Evolutionary conservation across 2,329 filamentous ascomycete genomes (phyloP), one percentile per base, ranked within the genome.

Genomic region (Saccharata proteae): DNA sequence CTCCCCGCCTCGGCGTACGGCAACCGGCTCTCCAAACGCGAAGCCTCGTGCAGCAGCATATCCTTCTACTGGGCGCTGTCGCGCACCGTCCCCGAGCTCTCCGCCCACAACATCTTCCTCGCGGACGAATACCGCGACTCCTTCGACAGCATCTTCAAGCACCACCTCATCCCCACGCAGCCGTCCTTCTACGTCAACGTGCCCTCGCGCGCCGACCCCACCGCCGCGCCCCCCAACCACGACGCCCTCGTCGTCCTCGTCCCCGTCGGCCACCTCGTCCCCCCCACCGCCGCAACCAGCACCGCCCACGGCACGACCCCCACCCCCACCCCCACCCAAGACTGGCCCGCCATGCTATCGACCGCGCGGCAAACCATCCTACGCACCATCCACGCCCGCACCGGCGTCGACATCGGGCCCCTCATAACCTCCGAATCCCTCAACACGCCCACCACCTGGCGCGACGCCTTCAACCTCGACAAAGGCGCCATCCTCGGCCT

Each of bases 111-210:
- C 50, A 80, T 84, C 44, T 85, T 85, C 58, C 67, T 84, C 5
- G 77, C 79, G 3, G 73, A 81, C 42, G 65, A 78, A 40, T 85
- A 82, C 50, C 64, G 64, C 30, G 74, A 79, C 43, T 76, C 69
- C n/a, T 84, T 84, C 45, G 78, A 84, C 51, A 67, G 69, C 36
- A 84, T 84, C 37, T 84, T 85, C 63, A 72, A 78, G 40, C 59
- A 70, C 17, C 74, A 82, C 37, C 56, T 65, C 3, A 71, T 84
- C 6, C 80, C 80, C 1, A 51, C 65, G 2, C 65, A 82, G 36
- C 79, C 79, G 0, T 77, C 71, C 34, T 85, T 84, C 59, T 84
- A 84, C 53, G 69, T 84, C 53, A 82, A 84, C 47, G 77, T 84
- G 0, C 80, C 80, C 1, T 77, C 69, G 27, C 67, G 78, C 9